Evolutionary conservation across 31 red algal genomes (phyloP).

Genomic region (Odonthalia washingtoniensis): DNA sequence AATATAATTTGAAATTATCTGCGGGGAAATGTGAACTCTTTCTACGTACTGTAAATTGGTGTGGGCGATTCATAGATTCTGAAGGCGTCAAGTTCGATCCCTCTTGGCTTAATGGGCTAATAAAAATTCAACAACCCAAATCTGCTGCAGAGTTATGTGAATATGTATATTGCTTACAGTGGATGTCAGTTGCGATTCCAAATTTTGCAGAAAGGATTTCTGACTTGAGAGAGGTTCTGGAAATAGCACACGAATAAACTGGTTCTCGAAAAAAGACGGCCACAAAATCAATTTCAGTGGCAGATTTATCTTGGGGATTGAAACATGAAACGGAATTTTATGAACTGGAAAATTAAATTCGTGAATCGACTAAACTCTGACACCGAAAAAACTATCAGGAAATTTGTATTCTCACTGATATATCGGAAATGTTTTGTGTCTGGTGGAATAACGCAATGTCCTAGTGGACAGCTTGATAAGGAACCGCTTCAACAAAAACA

Average conservation of each 20-base stretch:
- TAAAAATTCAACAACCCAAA: neutral
- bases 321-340: neutral
- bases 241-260: neutral
- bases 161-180: conserved; percentile 31
- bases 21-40: neutral
- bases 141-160: conserved; percentile 40
- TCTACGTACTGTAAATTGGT: conserved; percentile 7
- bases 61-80: neutral
- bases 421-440: neutral
- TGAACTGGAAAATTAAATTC: neutral
- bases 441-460: conserved; percentile 10
- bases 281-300: neutral
- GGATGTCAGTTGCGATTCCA: conserved; percentile 13
- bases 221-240: neutral
- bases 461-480: neutral
- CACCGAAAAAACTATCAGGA: neutral
- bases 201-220: neutral
- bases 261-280: neutral
- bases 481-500: neutral
- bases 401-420: conserved; percentile 38
- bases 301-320: neutral
- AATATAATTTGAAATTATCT: neutral
- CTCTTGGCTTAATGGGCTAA: neutral
- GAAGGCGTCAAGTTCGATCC: conserved; percentile 14
- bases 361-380: neutral